Evolutionary conservation across 306 rosid genomes (phyloP), one percentile per base, ranked within the genome.

Genomic region (Pterocarpus santalinus): DNA sequence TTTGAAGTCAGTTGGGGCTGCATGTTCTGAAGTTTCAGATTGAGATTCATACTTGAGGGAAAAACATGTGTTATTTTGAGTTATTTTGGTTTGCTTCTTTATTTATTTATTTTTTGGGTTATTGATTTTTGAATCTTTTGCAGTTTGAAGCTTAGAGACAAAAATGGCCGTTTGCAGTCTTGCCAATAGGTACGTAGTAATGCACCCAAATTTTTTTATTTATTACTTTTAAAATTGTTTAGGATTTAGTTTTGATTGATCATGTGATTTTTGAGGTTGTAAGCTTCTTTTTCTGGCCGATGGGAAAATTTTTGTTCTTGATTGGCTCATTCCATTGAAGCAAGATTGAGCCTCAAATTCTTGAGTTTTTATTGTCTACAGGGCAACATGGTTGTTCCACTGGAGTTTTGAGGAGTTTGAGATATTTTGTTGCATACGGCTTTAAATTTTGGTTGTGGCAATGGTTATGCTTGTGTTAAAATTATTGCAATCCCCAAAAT

Each of bases 151-250:
- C 65, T 57, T 28, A 78, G 75, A 46, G 46, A 2, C 12, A 65
- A 84, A 44, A 87, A n/a, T 87, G 90, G 90, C 90, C 13, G 85
- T 80, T 76, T 85, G 87, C 51, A 87, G 88, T 51, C 90, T 87
- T 81, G 90, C 90, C 47, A 87, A 87, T 78, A 87, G 82, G 90
- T 87, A 38, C 14, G 44, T 22, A 43, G 10, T 61, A 8, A 2
- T 51, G 12, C 7, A 3, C 2, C 62, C 49, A 32, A 0, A 7
- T 46, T 57, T 52, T 41, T 66, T 49, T 16, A 53, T 1, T 4
- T 5, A 16, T 22, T 16, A 0, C n/a, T 61, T 62, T 22, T 22
- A 22, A 15, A 70, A 7, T 15, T 11, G 49, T 22, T 22, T 0
- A 22, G 28, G 28, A 5, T 10, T 2, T 65, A 22, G 28, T 22